Evolutionary conservation across 495 filamentous ascomycete genomes (phyloP), one percentile per base, ranked within the genome.

Genomic region (Penicillium nucicola): DNA sequence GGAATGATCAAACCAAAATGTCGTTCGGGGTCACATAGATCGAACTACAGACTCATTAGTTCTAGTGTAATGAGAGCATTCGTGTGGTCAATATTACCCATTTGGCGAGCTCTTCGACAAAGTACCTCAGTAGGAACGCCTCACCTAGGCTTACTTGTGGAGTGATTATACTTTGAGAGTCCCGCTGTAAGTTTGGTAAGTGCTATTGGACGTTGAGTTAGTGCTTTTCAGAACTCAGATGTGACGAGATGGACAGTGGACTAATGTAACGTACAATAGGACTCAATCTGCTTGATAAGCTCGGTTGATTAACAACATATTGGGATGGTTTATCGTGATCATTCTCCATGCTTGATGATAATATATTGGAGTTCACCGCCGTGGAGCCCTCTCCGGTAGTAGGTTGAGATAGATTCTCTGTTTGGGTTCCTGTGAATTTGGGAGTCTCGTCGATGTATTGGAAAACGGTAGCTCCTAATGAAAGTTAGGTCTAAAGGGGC

Each of bases 1-100:
- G 59, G 59, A 37, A 62, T 55, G 17, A 56, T 39, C 19, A 56
- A 15, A 22, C 36, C 51, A 45, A 58, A 62, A 39, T 62, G 52
- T 12, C 55, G 25, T 6, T 62, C 49, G 0, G 55, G 59, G 39
- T 62, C 55, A 30, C 59, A 56, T 8, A 62, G 37, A 18, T 62
- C 59, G 14, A 62, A 55, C 55, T 57, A 40, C 2, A 34, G 23
- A 13, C 20, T 33, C 11, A 30, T 47, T 17, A 30, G 22, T 25
- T 17, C 2, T 2, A 28, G 11, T n/a, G 9, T 6, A 1, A 12
- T 20, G n/a, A 10, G 10, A 13, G 1, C 8, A 38, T 11, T 37
- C 11, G 10, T 15, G 19, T 5, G 12, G 30, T 25, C 18, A 14
- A 0, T 36, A 28, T 12, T 48, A 52, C 55, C 50, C 56, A 51